phyloP scores from a whole-genome alignment of 192 early-diverging fungal species.

The Dimargaris xerosporica region DNA sequence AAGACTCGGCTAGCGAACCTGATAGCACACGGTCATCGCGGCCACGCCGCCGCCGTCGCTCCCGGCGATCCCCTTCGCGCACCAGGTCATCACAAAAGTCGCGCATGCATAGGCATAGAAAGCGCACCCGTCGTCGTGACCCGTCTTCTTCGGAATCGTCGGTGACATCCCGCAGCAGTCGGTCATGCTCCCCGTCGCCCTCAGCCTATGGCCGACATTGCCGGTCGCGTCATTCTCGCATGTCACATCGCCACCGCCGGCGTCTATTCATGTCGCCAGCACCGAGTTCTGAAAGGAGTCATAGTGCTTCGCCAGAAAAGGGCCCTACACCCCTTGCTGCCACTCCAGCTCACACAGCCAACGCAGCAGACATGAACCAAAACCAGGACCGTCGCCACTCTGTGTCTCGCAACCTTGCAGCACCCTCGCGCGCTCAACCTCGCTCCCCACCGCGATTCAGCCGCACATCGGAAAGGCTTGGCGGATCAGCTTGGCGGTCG shows the following conservation, averaged over 20 bases:
- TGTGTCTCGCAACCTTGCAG: not conserved
- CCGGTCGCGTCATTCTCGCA: not conserved
- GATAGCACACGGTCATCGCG: not conserved
- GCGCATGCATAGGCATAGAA: not conserved
- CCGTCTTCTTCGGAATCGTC: conserved; percentile 1
- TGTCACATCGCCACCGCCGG: too few species aligned
- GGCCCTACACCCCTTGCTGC: not conserved
- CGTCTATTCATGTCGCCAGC: too few species aligned
- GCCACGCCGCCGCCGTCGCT: not conserved
- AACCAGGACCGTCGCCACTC: not conserved
- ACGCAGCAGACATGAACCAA: not conserved
- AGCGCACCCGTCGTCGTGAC: not conserved
- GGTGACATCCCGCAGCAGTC: not conserved
- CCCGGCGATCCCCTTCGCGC: conserved; percentile 3
- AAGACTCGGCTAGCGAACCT: not conserved
- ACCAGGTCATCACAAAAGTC: not conserved
- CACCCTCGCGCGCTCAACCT: not conserved
- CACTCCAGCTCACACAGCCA: not conserved
- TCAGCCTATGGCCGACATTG: not conserved
- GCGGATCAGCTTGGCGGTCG: not conserved
- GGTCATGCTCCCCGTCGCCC: not conserved
- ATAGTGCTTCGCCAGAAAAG: too few species aligned
- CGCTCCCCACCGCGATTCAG: not conserved
- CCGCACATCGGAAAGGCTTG: not conserved
- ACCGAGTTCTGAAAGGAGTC: too few species aligned